Evolutionary conservation across 2,329 filamentous ascomycete species (phyloP).

Genomic region (Colletotrichum plurivorum): DNA sequence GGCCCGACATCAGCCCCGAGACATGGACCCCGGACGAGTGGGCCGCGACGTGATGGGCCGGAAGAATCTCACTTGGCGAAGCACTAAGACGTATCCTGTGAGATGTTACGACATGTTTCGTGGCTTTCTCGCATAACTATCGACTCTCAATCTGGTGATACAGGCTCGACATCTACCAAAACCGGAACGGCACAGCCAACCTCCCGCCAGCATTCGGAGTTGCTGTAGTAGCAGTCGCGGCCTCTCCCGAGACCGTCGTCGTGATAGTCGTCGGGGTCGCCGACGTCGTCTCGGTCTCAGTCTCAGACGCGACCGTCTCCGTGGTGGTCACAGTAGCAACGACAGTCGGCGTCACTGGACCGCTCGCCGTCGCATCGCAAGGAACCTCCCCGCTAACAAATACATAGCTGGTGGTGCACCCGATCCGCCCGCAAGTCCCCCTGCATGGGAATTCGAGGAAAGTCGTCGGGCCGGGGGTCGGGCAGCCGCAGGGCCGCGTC

Average conservation of each 20-base stretch:
- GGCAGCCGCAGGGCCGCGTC: constrained; percentile 51
- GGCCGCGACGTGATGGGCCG: constrained; percentile 13
- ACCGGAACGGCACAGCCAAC: constrained; percentile 25
- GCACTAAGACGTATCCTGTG: neutral
- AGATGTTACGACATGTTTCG: neutral
- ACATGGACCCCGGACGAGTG: constrained; percentile 38
- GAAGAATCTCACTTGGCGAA: neutral
- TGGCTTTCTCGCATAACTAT: no score
- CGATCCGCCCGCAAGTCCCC: constrained; percentile 47
- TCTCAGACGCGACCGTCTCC: neutral
- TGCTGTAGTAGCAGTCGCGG: neutral
- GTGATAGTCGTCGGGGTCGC: neutral
- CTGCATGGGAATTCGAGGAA: constrained; percentile 48
- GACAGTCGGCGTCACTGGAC: neutral
- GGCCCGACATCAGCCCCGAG: constrained; percentile 40
- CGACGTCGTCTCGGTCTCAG: neutral
- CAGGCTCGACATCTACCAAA: constrained; percentile 19
- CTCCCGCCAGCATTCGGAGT: constrained; percentile 31
- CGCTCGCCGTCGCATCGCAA: constrained; percentile 6
- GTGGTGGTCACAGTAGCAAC: neutral
- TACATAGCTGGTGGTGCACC: constrained; percentile 45
- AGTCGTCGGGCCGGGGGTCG: constrained; percentile 47
- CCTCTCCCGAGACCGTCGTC: neutral
- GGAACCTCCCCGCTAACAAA: constrained; percentile 33
- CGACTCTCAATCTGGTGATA: no score